Evolutionary conservation across 441 rosid species (phyloP), one percentile per base, ranked within the genome.

Genomic region (Breynia disticha): DNA sequence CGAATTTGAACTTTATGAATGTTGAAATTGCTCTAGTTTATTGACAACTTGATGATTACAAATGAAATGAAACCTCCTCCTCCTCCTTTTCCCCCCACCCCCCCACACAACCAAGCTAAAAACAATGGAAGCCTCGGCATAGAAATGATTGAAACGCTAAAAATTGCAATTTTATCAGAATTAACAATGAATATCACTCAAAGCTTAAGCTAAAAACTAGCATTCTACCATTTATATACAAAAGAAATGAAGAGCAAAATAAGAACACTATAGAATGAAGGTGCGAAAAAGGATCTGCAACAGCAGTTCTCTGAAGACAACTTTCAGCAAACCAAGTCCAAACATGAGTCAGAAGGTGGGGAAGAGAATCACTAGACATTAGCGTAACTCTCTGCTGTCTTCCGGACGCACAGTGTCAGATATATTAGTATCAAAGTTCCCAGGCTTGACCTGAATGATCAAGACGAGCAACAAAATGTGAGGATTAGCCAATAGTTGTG

Each of bases 361-460:
- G 11, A 39, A 39, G 15, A 39, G 15, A 39, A 39, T 52, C 42
- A 37, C 67, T 68, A 81, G 57, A 49, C 64, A 51, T 72, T 84
- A 60, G 47, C 67, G 22, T 66, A 81, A 32, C 71, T 75, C 38
- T 77, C 83, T 19, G 74, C 74, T 16, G 73, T 61, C 69, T 80
- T 90, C 68, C 83, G 73, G 52, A 90, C 98, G 74, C 84, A 75
- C 67, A 90, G 71, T 18, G 98, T 90, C 67, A 87, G 74, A 69
- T 79, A 90, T 55, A 90, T 90, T 72, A 90, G 70, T 56, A 87
- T 76, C 80, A 90, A 68, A 14, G 98, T 83, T 46, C 98, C 98
- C 49, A 87, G 62, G 61, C 86, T 90, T 60, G 98, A 90, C 83
- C 98, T 90, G 87, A 35, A 67, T 48, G 43, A 50, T 17, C 14